Evolutionary conservation across 306 rosid species (phyloP).

Genomic region (Ormosia semicastrata): DNA sequence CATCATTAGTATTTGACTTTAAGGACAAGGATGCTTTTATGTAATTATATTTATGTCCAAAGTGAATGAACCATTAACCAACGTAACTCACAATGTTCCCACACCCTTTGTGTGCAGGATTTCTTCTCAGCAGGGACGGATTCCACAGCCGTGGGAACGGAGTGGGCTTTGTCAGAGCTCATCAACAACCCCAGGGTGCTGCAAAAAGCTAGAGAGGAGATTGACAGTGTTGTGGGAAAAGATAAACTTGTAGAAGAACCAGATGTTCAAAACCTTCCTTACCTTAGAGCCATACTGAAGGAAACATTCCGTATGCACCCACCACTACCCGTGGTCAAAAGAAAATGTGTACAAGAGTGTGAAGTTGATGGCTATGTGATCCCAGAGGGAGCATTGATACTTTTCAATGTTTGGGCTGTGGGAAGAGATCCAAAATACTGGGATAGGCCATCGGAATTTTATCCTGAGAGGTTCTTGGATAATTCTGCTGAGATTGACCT

Average conservation of each 20-base stretch:
- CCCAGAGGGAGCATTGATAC: constrained; percentile 34
- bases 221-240: constrained; percentile 39
- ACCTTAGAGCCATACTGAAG: constrained; percentile 50
- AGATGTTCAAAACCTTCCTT: constrained; percentile 48
- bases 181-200: constrained; percentile 47
- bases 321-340: constrained; percentile 33
- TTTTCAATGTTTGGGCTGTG: constrained; percentile 46
- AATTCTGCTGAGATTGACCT: background rate
- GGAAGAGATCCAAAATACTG: constrained; percentile 56
- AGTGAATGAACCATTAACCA: background rate
- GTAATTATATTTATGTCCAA: background rate
- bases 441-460: constrained; percentile 42
- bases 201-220: constrained; percentile 42
- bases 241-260: constrained; percentile 43
- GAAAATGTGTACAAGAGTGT: constrained; percentile 41
- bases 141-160: constrained; percentile 33
- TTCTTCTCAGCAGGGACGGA: constrained; percentile 46
- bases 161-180: constrained; percentile 50
- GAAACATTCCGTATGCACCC: constrained; percentile 60
- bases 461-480: constrained; percentile 36
- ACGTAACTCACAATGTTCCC: background rate
- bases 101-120: constrained; percentile 29
- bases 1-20: too few species aligned
- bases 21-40: too few species aligned
- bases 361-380: constrained; percentile 35